Evolutionary conservation across 1,284 basidiomycete genomes (phyloP).

Genomic region (Marasmius sp.): DNA sequence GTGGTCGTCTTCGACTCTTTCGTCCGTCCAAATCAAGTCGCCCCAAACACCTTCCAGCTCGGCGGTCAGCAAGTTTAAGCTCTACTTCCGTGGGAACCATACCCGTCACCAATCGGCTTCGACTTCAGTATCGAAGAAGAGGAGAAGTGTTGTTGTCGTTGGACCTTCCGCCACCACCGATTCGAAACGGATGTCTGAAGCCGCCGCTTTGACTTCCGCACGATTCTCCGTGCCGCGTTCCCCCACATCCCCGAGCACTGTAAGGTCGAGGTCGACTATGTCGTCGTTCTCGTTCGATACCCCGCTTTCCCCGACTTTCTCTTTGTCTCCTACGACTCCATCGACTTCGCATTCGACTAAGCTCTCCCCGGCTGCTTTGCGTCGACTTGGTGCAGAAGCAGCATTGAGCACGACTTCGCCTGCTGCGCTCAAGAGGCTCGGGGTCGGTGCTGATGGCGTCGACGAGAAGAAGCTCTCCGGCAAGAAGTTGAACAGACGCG

Average conservation of each 20-base stretch:
- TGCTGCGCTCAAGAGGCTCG: background rate
- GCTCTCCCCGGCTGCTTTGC: background rate
- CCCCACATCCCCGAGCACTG: background rate
- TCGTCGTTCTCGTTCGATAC: background rate
- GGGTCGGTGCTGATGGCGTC: background rate
- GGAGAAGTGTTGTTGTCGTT: background rate
- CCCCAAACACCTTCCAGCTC: background rate
- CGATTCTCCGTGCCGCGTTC: background rate
- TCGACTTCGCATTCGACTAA: background rate
- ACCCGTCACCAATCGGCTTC: background rate
- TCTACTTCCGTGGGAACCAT: background rate
- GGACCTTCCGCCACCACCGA: background rate
- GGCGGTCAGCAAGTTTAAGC: background rate
- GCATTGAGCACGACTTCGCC: background rate
- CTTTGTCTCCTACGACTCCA: background rate
- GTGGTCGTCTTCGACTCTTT: background rate
- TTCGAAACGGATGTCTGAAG: background rate
- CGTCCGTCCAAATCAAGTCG: background rate
- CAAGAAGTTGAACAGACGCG: background rate
- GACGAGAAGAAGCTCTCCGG: background rate
- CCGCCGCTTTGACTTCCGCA: background rate
- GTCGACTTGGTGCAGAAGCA: background rate
- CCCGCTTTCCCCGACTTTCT: background rate
- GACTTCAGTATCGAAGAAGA: background rate
- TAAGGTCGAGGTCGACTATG: background rate